Evolutionary conservation across 805 yeast species (phyloP).

Genomic region (Cyberlindnera japonica): DNA sequence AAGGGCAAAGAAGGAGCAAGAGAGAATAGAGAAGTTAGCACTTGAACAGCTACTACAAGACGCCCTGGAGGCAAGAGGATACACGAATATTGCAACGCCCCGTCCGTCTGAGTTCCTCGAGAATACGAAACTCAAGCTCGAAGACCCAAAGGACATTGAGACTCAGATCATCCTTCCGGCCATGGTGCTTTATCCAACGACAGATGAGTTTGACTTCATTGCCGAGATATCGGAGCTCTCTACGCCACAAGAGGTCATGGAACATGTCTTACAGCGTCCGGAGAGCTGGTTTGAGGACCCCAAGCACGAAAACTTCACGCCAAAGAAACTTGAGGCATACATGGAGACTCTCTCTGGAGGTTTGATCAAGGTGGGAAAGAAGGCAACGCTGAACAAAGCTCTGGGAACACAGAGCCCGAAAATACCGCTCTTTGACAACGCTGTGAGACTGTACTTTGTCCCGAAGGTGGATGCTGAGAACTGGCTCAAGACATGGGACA

Average conservation of each 20-base stretch:
- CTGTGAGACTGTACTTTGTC: slow-evolving; percentile 70
- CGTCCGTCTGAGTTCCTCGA: slow-evolving; percentile 56
- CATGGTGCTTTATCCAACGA: slow-evolving; percentile 74
- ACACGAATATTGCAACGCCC: slow-evolving; percentile 45
- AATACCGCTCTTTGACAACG: slow-evolving; percentile 74
- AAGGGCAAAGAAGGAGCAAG: slow-evolving; percentile 31
- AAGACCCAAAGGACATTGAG: slow-evolving; percentile 62
- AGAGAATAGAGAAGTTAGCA: slow-evolving; percentile 37
- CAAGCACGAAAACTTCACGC: slow-evolving; percentile 54
- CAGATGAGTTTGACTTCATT: slow-evolving; percentile 78
- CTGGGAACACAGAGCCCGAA: slow-evolving; percentile 58
- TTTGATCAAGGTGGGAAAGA: slow-evolving; percentile 78
- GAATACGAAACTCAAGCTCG: slow-evolving; percentile 51
- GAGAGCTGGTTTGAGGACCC: slow-evolving; percentile 61
- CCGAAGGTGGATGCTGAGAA: slow-evolving; percentile 62
- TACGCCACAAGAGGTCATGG: slow-evolving; percentile 60
- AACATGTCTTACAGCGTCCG: slow-evolving; percentile 61
- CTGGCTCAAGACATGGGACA: slow-evolving; percentile 71
- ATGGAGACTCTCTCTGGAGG: slow-evolving; percentile 87
- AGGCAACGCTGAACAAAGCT: slow-evolving; percentile 59
- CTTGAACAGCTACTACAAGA: slow-evolving; percentile 43
- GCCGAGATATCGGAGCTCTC: slow-evolving; percentile 71
- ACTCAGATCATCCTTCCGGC: slow-evolving; percentile 83
- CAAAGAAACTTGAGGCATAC: slow-evolving; percentile 62
- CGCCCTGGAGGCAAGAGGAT: slow-evolving; percentile 61